Percentiles rank a stretch among this genome's conserved stretches.
phyloP scores from a whole-genome alignment of 495 filamentous ascomycete species.

The Penicillium fimorum region DNA sequence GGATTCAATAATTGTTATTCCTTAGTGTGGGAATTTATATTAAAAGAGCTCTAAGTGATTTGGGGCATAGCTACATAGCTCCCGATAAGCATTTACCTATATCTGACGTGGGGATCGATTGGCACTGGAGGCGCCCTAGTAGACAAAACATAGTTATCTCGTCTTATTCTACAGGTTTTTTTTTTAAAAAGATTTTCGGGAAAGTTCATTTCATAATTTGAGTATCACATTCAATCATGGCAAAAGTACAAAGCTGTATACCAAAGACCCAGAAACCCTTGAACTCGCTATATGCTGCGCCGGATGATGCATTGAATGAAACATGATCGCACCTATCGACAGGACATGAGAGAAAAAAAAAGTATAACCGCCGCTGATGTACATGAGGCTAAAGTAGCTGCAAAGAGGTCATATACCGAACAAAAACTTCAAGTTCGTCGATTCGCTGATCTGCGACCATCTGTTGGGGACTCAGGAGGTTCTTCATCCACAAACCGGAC shows the following conservation, averaged over 20 bases:
- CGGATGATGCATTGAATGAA: slow-evolving; percentile 27
- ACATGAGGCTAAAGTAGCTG: slow-evolving; percentile 9
- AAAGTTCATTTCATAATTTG: background rate
- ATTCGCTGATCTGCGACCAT: slow-evolving; percentile 39
- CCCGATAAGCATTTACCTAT: slow-evolving; percentile 1
- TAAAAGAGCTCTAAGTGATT: background rate
- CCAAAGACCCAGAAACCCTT: slow-evolving; percentile 13
- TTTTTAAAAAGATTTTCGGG: too few species aligned
- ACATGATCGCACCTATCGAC: slow-evolving; percentile 16
- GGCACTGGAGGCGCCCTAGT: background rate
- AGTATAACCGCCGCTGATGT: slow-evolving; percentile 19
- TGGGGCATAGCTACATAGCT: background rate
- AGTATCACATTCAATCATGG: slow-evolving; percentile 29
- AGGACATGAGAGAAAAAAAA: slow-evolving; percentile 12
- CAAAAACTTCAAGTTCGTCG: slow-evolving; percentile 30
- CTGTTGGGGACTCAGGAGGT: slow-evolving; percentile 43
- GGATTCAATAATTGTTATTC: background rate
- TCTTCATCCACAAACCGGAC: slow-evolving; percentile 49
- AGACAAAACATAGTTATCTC: background rate
- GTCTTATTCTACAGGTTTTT: background rate
- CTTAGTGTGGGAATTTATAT: background rate
- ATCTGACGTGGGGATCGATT: background rate
- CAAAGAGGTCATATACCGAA: slow-evolving; percentile 16
- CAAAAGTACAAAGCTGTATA: slow-evolving; percentile 25
- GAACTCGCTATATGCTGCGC: slow-evolving; percentile 30